Evolutionary conservation across 2,329 filamentous ascomycete species (phyloP).

Genomic region (Beauveria sp.): DNA sequence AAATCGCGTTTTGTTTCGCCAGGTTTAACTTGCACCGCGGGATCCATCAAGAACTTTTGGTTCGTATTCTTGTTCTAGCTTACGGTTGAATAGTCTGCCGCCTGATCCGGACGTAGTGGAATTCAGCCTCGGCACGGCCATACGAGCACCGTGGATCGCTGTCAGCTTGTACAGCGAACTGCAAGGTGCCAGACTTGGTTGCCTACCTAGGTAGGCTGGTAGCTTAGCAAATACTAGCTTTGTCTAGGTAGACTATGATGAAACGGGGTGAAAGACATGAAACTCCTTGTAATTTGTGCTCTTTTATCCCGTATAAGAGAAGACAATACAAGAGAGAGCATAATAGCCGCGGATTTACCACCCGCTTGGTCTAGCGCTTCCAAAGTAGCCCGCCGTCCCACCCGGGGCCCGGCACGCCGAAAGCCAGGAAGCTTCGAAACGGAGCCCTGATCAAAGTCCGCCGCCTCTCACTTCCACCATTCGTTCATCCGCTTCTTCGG

Average conservation of each 20-base stretch:
- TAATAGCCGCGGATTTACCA: too few relatives aligned
- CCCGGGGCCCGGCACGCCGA: constrained; percentile 8
- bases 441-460: neutral
- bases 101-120: neutral
- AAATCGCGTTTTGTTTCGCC: neutral
- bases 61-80: neutral
- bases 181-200: neutral
- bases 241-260: neutral
- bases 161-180: neutral
- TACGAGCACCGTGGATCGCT: neutral
- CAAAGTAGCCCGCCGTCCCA: neutral
- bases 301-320: too few relatives aligned
- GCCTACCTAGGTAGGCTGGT: neutral
- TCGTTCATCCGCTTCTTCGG: neutral
- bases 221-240: too few relatives aligned
- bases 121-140: neutral
- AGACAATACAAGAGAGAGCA: too few relatives aligned
- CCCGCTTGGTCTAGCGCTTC: neutral
- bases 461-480: neutral
- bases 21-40: neutral
- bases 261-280: neutral
- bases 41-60: too few relatives aligned
- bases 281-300: too few relatives aligned
- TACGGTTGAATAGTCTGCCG: neutral
- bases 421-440: neutral